phyloP scores from a whole-genome alignment of 2,329 filamentous ascomycete species.

The Clonostachys rosea region DNA sequence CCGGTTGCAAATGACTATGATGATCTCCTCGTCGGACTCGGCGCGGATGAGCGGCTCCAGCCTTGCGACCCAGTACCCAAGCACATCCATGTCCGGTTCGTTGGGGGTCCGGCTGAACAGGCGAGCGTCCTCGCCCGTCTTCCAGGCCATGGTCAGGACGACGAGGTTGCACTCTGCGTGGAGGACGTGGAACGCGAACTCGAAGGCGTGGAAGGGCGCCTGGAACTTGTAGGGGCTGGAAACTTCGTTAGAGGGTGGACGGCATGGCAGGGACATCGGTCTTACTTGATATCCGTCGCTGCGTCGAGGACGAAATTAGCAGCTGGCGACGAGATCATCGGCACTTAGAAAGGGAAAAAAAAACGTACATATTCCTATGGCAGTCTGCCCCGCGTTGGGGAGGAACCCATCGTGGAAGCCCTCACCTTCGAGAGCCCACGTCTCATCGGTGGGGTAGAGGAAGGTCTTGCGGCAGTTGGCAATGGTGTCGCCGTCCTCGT shows the following conservation, averaged over 20 bases:
- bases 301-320: background rate
- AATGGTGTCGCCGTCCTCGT: constrained; percentile 51
- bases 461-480: constrained; percentile 58
- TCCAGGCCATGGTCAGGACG: constrained; percentile 74
- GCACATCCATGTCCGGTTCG: constrained; percentile 66
- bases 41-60: constrained; percentile 59
- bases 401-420: constrained; percentile 45
- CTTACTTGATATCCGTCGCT: constrained; percentile 52
- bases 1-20: constrained; percentile 69
- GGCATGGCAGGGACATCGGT: background rate
- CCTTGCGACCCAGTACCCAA: constrained; percentile 73
- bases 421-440: constrained; percentile 53
- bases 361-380: constrained; percentile 60
- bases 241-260: background rate
- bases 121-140: constrained; percentile 50
- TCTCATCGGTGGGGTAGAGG: constrained; percentile 56
- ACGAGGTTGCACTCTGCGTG: constrained; percentile 54
- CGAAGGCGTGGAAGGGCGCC: constrained; percentile 30
- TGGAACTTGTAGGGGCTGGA: constrained; percentile 28
- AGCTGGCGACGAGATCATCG: background rate
- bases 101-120: constrained; percentile 39
- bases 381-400: constrained; percentile 41
- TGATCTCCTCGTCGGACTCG: constrained; percentile 51
- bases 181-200: constrained; percentile 52
- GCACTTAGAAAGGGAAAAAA: constrained; percentile 42